Evolutionary conservation across 2,329 filamentous ascomycete species (phyloP).

Genomic region (Acarospora socialis): DNA sequence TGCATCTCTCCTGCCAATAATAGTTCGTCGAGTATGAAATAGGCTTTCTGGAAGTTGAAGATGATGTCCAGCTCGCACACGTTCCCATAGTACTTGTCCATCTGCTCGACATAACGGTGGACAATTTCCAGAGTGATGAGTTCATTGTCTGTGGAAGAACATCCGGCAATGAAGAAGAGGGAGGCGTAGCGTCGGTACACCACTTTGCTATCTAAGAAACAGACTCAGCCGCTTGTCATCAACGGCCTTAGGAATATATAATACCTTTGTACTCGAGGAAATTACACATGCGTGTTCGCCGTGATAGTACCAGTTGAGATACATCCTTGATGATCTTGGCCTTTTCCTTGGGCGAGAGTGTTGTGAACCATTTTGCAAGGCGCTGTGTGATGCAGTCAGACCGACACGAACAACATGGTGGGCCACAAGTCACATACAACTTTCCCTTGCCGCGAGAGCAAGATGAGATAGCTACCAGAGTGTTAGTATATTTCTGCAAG

Average conservation of each 20-base stretch:
- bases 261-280: conserved; percentile 98
- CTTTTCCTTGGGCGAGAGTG: conserved; percentile 92
- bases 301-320: conserved; percentile 87
- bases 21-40: conserved; percentile 96
- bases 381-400: conserved; percentile 44
- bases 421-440: conserved; percentile 56
- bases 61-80: conserved; percentile 99
- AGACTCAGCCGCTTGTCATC: conserved; percentile 2
- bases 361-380: conserved; percentile 98
- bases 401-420: conserved; percentile 21
- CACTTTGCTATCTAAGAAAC: conserved; percentile 73
- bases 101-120: conserved; percentile 98
- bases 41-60: conserved; percentile 99
- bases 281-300: conserved; percentile 98
- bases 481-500: conserved; percentile 8
- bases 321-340: conserved; percentile 99
- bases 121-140: conserved; percentile 97
- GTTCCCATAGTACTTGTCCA: conserved; percentile 99
- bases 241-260: no score
- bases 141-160: conserved; percentile 94
- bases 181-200: conserved; percentile 98
- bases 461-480: conserved; percentile 69
- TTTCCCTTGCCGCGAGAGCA: conserved; percentile 97
- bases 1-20: conserved; percentile 92
- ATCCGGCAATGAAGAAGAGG: conserved; percentile 97